Evolutionary conservation across 2,329 filamentous ascomycete species (phyloP).

Genomic region (Bisporella sp.): DNA sequence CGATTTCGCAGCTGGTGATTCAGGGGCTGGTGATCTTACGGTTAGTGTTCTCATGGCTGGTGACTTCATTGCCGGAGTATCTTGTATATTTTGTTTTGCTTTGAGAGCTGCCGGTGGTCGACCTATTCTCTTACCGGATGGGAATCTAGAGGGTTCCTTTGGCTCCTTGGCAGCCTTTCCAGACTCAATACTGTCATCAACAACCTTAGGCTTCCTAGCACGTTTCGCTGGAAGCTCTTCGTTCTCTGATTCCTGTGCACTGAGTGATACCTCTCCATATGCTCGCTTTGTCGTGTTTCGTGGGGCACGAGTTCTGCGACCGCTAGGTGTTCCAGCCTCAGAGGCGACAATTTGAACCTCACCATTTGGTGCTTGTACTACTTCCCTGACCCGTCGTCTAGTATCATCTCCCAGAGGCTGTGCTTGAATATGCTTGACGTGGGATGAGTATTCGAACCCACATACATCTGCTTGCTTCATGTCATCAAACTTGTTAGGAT

Average conservation of each 20-base stretch:
- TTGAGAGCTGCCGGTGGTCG: slow-evolving; percentile 21
- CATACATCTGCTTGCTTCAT: slow-evolving; percentile 53
- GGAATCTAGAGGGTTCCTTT: slow-evolving; percentile 15
- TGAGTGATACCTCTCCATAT: slow-evolving; percentile 16
- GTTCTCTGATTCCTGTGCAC: slow-evolving; percentile 18
- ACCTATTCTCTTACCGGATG: slow-evolving; percentile 25
- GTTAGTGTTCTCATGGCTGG: neutral
- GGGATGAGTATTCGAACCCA: slow-evolving; percentile 53
- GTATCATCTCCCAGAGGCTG: slow-evolving; percentile 40
- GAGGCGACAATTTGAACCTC: neutral
- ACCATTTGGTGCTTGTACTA: neutral
- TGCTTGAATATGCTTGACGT: slow-evolving; percentile 48
- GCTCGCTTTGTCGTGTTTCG: slow-evolving; percentile 14
- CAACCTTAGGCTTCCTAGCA: slow-evolving; percentile 15
- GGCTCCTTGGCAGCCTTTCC: slow-evolving; percentile 14
- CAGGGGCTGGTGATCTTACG: no score
- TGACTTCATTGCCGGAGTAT: slow-evolving; percentile 4
- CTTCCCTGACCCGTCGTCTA: neutral
- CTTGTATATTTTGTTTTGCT: slow-evolving; percentile 15
- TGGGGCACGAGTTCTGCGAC: slow-evolving; percentile 19
- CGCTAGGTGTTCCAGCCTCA: neutral
- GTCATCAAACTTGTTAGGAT: slow-evolving; percentile 22
- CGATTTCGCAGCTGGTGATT: no score
- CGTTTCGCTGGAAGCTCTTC: slow-evolving; percentile 23
- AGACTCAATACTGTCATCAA: slow-evolving; percentile 14